Base-by-base conservation (phyloP, 1,284 basidiomycete species). In the Ceratobasidium sp. region DNA sequence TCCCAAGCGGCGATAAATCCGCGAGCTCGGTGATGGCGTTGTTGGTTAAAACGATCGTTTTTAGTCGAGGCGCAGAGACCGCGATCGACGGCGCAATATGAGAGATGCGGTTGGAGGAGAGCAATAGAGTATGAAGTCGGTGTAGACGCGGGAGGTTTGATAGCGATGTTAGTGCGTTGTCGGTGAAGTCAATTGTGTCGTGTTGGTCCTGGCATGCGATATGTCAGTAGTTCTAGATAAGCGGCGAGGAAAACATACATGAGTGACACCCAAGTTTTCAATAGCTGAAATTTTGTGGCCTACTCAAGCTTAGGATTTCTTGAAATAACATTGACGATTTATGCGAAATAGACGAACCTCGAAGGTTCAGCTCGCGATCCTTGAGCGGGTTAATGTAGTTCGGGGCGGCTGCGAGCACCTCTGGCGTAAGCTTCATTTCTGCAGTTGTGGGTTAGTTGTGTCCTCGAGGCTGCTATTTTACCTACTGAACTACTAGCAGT, bases 191-290 rank as follows among this genome's bases (percentile, higher is more conserved):
- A 83, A 99, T 94, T 78, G 92, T 89, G 89, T 95, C 98, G 84
- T 93, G 94, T 86, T 92, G 95, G 87, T 98, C 93, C 91, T 95
- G 54, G 23, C 15, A 45, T 54, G 51, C 35, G 26, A 37, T 26
- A 64, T 15, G 26, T 76, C 13, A 42, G 64, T 54, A n/a, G 35
- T n/a, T 13, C 47, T 69, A 58, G 35, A 37, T n/a, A 39, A 37
- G 2, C 77, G 63, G 75, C 63, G 61, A 80, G 77, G 67, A 49
- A 76, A 82, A 87, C 86, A 84, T 86, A 90, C 96, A 90, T 89
- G 95, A 84, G 94, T 98, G 82, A 98, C 96, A 87, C 97, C 98
- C 81, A 99, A 89, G 88, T 99, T 99, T 91, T 99, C 98, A 83
- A 99, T 99, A 69, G 94, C 91, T 60, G 97, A 96, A 82, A 99